These are phyloP conservation scores for Phytophthora crassamura DNA, from an alignment of 352 stramenopile genomes.

Conservation along the genomic window DNA sequence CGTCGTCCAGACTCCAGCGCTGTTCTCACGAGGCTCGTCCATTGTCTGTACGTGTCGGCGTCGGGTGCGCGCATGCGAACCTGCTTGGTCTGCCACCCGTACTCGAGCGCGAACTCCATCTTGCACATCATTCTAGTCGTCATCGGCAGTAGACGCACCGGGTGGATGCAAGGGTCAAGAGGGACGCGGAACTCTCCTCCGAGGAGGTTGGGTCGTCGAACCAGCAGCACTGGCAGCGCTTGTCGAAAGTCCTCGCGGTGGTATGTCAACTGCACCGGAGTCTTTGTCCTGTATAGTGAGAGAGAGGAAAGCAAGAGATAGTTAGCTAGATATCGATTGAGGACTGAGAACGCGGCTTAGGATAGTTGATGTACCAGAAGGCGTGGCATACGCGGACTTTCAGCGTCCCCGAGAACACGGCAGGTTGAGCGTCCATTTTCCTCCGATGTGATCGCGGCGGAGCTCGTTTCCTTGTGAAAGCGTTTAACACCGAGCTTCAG, in stretches of 20 bases:
- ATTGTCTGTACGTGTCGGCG: conserved; percentile 28
- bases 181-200: conserved; percentile 36
- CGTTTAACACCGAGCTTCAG: background rate
- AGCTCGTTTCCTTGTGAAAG: conserved; percentile 10
- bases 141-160: conserved; percentile 27
- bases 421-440: conserved; percentile 32
- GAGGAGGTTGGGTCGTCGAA: conserved; percentile 28
- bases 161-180: conserved; percentile 45
- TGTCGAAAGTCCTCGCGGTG: conserved; percentile 39
- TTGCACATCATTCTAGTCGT: conserved; percentile 25
- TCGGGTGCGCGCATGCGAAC: conserved; percentile 38
- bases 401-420: conserved; percentile 39
- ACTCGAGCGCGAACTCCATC: conserved; percentile 37
- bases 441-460: conserved; percentile 9
- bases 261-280: conserved; percentile 36
- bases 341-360: too few relatives aligned
- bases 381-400: conserved; percentile 32
- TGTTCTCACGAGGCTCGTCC: conserved; percentile 26
- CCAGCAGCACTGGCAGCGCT: conserved; percentile 34
- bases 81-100: conserved; percentile 38
- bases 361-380: conserved; percentile 34
- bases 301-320: too few relatives aligned
- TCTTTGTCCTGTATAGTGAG: conserved; percentile 42
- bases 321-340: background rate
- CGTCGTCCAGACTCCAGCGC: conserved; percentile 38